Conservation (phyloP, 345 rosid genomes). For the Camelina neglecta region DNA sequence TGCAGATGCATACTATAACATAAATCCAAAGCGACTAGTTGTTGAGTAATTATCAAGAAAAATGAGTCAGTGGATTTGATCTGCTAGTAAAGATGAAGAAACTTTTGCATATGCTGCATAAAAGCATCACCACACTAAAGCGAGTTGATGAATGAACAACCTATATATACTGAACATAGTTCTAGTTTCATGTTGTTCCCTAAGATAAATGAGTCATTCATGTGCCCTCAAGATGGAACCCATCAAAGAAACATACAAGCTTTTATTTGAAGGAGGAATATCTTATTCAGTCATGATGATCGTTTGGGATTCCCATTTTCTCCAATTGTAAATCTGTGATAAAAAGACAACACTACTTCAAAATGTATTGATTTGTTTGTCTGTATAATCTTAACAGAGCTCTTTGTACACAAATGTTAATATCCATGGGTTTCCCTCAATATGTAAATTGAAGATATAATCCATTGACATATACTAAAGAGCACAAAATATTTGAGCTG, state of each 20-base stretch:
- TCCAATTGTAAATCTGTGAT: slow-evolving; percentile 86
- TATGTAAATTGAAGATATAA: not conserved
- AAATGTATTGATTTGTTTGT: slow-evolving; percentile 2
- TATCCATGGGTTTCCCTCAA: not conserved
- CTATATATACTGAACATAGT: not conserved
- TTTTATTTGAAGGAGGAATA: slow-evolving; percentile 35
- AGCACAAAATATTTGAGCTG: not conserved
- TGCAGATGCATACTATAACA: slow-evolving; percentile 83
- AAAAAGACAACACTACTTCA: slow-evolving; percentile 24
- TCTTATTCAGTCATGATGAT: slow-evolving; percentile 56
- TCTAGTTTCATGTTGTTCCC: not conserved
- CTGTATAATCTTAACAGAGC: not conserved
- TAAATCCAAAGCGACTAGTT: slow-evolving; percentile 97
- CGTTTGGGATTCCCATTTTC: slow-evolving; percentile 83
- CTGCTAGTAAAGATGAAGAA: not conserved
- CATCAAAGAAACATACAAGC: slow-evolving; percentile 19
- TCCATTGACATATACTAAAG: slow-evolving; percentile 2
- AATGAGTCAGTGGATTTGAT: not conserved
- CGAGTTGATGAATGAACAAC: not conserved
- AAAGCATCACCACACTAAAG: slow-evolving; percentile 27
- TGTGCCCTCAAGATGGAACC: not conserved
- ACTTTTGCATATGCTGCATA: slow-evolving; percentile 9
- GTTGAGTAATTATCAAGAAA: slow-evolving; percentile 42
- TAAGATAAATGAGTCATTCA: not conserved
- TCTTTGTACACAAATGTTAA: not conserved